Base-by-base conservation (phyloP, 2,329 filamentous ascomycete genomes). In the Zelopaecilomyces penicillatus region DNA sequence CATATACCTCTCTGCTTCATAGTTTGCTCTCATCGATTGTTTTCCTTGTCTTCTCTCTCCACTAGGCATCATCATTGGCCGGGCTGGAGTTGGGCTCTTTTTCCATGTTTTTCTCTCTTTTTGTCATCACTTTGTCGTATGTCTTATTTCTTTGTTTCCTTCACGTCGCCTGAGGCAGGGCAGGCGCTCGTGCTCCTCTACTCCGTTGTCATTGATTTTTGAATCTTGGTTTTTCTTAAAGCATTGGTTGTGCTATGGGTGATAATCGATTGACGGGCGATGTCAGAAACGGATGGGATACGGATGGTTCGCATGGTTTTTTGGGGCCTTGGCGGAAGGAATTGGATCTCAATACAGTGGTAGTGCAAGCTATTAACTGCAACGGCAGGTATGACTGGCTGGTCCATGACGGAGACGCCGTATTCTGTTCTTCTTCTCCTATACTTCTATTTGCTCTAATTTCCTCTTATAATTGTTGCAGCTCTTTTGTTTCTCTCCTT, bases 281-380 rank as follows among this genome's bases (percentile, higher is more conserved):
- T 19, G 19, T 19, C 19, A 19, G 19, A 19, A 19, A 19, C 19
- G 19, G 36, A 44, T 32, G 27, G 48, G 53, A 55, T 50, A 51
- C 43, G 50, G 47, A 54, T 49, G 48, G 53, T 59, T 59, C 47
- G 52, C 53, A 56, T 36, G 46, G 37, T 53, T 56, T 48, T 43
- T 41, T 19, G 19, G 42, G 49, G 45, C 41, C 50, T 49, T 19
- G 37, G 47, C 51, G 52, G 55, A 53, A 51, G 54, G 54, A 52
- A 58, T 54, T 54, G 58, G 59, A 58, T 57, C 56, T 50, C 50
- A 56, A 55, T 51, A 56, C 46, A 49, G 53, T 52, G 56, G 54
- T 49, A 58, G 55, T 61, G 65, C 65, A 61, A 63, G 64, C 65
- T 69, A 67, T 69, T 69, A 65, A 64, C 66, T 70, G 66, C 65